Conservation (phyloP, 768 basidiomycete species). For the Tulasnella sp. region DNA sequence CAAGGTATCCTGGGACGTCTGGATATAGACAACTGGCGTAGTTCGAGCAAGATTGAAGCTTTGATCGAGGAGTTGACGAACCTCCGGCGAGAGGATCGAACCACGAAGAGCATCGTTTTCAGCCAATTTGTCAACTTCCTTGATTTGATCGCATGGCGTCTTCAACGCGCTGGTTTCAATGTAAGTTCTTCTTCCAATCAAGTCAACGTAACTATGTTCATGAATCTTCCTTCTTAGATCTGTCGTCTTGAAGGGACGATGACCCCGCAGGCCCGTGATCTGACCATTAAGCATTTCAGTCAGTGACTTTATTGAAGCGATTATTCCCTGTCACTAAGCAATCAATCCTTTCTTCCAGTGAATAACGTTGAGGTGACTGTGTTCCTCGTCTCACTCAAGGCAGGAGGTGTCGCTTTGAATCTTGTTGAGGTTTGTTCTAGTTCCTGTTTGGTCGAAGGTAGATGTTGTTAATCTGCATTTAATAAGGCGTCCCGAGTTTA, state of each 20-base stretch:
- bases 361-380: constrained; percentile 89
- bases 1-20: constrained; percentile 93
- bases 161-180: constrained; percentile 86
- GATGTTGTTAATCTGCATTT: background rate
- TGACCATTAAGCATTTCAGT: constrained; percentile 93
- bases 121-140: constrained; percentile 77
- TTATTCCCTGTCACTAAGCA: background rate
- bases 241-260: constrained; percentile 94
- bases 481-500: constrained; percentile 72
- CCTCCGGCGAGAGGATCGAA: constrained; percentile 69
- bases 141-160: constrained; percentile 83
- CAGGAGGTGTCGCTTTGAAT: constrained; percentile 88
- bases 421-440: constrained; percentile 44
- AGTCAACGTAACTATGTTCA: background rate
- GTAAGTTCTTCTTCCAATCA: constrained; percentile 34
- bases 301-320: constrained; percentile 22
- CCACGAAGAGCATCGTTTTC: constrained; percentile 94
- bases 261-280: constrained; percentile 91
- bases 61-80: constrained; percentile 87
- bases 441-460: background rate
- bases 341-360: constrained; percentile 37
- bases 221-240: constrained; percentile 37
- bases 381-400: constrained; percentile 90
- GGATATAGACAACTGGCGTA: constrained; percentile 81
- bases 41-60: constrained; percentile 96